Evolutionary conservation across 1,284 basidiomycete species (phyloP), one percentile per base, ranked within the genome.

Genomic region (Moesziomyces sp.): DNA sequence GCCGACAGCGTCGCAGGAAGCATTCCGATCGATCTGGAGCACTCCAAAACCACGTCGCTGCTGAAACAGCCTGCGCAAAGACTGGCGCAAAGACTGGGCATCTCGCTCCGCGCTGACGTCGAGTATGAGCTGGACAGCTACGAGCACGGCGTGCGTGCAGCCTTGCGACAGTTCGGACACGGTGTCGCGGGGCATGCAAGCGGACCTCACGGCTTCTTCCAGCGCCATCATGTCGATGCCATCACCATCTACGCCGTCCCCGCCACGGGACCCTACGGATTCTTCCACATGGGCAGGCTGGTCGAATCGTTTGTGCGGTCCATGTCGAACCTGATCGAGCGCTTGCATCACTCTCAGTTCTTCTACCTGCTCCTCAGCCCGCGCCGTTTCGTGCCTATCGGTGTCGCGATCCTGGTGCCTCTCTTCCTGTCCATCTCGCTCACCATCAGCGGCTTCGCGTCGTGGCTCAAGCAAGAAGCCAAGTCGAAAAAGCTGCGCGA

Each of bases 251-350:
- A 92, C 82, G 94, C 91, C 5, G 86, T 93, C 6, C 94, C 95
- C 11, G 92, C 94, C 0, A 85, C 87, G 10, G 95, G 96, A 3
- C 97, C 97, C 4, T 94, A 97, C 84, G 97, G 97, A 0, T 99
- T 98, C 85, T 90, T 93, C 86, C 89, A 93, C 1, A 87, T 99
- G 21, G 96, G 96, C 76, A 88, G 74, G 9, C 45, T 80, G 16
- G 52, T 74, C 46, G 82, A 83, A 55, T 68, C 70, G 16, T 74
- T 67, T 16, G 53, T 79, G n/a, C 64, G 77, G 16, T 73, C 79
- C 16, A 79, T 81, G 63, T 83, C 81, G 26, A 84, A 84, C 33
- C 62, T 84, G 30, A 56, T 82, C n/a, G 82, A 84, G 55, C 63
- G 82, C 16, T 55, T 84, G 33, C 82, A 84, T 51, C 82, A 84